Conservation (phyloP, 805 yeast species). For the Clavispora vitiphila region DNA sequence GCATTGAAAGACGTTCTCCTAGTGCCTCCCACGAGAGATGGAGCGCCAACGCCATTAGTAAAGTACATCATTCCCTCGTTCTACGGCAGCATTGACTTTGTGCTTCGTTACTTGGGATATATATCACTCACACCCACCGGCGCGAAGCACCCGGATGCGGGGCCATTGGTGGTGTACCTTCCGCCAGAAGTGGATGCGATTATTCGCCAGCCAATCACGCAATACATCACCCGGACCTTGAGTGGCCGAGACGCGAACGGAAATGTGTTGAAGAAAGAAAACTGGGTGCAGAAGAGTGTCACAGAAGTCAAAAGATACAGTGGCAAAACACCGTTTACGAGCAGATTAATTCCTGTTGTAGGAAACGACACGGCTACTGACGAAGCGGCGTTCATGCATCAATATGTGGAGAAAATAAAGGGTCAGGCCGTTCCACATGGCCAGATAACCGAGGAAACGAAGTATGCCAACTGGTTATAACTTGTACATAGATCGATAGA, state of each 20-base stretch:
- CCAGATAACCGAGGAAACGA: background rate
- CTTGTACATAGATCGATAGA: background rate
- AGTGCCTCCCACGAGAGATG: slow-evolving; percentile 3
- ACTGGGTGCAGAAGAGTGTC: slow-evolving; percentile 14
- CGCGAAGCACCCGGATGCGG: slow-evolving; percentile 16
- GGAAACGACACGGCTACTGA: background rate
- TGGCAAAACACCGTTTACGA: slow-evolving; percentile 13
- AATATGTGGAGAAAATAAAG: background rate
- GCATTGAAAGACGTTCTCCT: slow-evolving; percentile 18
- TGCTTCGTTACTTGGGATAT: slow-evolving; percentile 61
- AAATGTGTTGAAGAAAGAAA: slow-evolving; percentile 18
- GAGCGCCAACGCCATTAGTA: slow-evolving; percentile 4
- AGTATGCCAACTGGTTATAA: slow-evolving; percentile 5
- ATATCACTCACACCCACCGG: slow-evolving; percentile 60
- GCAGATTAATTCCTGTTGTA: slow-evolving; percentile 5
- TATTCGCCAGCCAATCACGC: slow-evolving; percentile 48
- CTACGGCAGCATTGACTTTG: slow-evolving; percentile 59
- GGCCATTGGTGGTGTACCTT: slow-evolving; percentile 39
- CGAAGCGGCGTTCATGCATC: slow-evolving; percentile 1
- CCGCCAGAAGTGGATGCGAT: slow-evolving; percentile 53
- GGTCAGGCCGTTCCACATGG: background rate
- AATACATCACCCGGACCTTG: slow-evolving; percentile 33
- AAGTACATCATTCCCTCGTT: slow-evolving; percentile 64
- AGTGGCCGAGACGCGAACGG: slow-evolving; percentile 25
- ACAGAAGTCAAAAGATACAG: slow-evolving; percentile 18